Evolutionary conservation across 306 rosid genomes (phyloP).

Genomic region (Mimosa pudica): DNA sequence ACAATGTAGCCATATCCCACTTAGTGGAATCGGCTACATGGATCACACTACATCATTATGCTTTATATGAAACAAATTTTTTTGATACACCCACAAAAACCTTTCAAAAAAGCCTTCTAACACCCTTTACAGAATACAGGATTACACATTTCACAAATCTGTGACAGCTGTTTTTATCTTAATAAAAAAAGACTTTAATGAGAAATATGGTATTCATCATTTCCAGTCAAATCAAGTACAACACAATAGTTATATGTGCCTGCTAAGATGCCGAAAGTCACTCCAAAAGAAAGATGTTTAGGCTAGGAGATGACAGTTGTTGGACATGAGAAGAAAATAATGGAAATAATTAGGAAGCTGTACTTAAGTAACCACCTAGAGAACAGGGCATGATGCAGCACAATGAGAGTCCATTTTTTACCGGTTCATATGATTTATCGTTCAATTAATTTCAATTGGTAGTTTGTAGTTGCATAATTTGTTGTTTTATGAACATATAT

Average conservation of each 20-base stretch:
- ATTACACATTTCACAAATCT: not conserved
- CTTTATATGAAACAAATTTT: no score
- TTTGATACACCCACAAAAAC: no score
- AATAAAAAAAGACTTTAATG: not conserved
- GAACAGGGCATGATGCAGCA: not conserved
- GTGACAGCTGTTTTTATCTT: not conserved
- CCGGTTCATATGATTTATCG: no score
- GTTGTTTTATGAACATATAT: no score
- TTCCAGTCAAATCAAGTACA: not conserved
- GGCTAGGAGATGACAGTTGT: not conserved
- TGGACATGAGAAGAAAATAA: not conserved
- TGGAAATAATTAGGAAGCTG: not conserved
- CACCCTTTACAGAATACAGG: not conserved
- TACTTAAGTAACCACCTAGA: not conserved
- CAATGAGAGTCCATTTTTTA: not conserved
- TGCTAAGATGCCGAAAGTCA: not conserved
- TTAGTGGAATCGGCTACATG: no score
- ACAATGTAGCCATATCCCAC: no score
- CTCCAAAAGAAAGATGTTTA: no score
- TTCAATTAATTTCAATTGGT: no score
- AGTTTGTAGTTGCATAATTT: no score
- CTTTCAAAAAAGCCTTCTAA: no score
- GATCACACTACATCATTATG: no score
- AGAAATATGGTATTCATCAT: not conserved
- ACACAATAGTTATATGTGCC: not conserved